Evolutionary conservation across 1,139 yeast species (phyloP).

Genomic region (Protomyces inouyei): DNA sequence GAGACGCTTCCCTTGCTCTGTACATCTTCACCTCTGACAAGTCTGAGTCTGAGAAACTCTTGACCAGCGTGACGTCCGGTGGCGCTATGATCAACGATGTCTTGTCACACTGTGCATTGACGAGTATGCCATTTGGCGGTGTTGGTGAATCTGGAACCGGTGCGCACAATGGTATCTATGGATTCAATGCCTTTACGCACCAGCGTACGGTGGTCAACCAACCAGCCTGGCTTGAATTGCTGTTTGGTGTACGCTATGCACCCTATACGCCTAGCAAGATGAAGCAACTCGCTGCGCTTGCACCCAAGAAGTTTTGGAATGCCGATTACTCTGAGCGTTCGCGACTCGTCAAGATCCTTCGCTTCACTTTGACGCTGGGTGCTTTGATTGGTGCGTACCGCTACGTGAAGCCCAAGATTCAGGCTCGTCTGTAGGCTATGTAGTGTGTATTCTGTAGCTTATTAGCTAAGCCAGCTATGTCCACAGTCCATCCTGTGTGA

Average conservation of each 20-base stretch:
- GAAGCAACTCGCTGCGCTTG: constrained; percentile 6
- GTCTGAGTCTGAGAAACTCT: constrained; percentile 51
- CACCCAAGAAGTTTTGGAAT: constrained; percentile 23
- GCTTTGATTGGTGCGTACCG: constrained; percentile 9
- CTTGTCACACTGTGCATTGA: constrained; percentile 63
- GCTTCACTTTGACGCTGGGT: background rate
- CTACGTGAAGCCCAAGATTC: constrained; percentile 4
- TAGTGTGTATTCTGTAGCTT: no score
- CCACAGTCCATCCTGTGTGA: no score
- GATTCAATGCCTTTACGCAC: constrained; percentile 72
- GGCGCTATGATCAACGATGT: constrained; percentile 68
- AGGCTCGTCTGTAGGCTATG: background rate
- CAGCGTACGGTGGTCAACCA: constrained; percentile 58
- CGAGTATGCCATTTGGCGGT: constrained; percentile 88
- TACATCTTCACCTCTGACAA: constrained; percentile 53
- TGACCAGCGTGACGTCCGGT: constrained; percentile 64
- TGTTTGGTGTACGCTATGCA: constrained; percentile 18
- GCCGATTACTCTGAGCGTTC: constrained; percentile 17
- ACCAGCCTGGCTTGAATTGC: constrained; percentile 22
- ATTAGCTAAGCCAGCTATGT: no score
- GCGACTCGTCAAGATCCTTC: constrained; percentile 6
- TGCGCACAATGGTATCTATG: constrained; percentile 67
- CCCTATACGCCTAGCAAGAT: constrained; percentile 21
- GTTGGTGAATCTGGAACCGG: constrained; percentile 74
- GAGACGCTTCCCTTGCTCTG: constrained; percentile 84